Conservation (phyloP, 371 early-diverging fungal species). For the Actinomortierella wolfii region DNA sequence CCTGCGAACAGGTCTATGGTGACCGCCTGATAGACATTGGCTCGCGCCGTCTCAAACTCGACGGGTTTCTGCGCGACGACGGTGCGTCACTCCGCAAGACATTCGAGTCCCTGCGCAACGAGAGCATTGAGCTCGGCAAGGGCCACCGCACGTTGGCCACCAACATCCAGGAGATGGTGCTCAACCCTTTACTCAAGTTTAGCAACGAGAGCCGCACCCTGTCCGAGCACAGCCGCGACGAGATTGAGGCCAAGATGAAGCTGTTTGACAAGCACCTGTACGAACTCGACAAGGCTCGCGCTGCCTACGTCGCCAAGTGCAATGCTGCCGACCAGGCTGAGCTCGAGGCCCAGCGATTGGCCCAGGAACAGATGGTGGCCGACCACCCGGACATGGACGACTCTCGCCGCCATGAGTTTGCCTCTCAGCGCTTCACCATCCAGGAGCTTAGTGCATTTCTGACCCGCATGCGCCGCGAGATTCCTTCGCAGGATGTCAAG, state of each 20-base stretch:
- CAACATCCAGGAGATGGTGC: constrained; percentile 59
- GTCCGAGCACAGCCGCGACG: constrained; percentile 61
- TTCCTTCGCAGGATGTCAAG: constrained; percentile 66
- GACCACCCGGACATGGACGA: constrained; percentile 8
- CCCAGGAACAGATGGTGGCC: constrained; percentile 22
- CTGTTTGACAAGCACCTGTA: constrained; percentile 57
- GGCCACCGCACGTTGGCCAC: constrained; percentile 61
- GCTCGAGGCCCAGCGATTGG: constrained; percentile 31
- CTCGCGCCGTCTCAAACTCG: constrained; percentile 45
- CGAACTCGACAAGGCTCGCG: constrained; percentile 55
- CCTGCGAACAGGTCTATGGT: constrained; percentile 68
- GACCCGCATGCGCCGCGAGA: constrained; percentile 59
- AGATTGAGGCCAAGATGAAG: constrained; percentile 60
- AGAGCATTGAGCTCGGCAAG: constrained; percentile 60
- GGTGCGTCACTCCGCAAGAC: constrained; percentile 73
- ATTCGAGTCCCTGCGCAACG: constrained; percentile 63
- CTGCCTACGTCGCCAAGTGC: constrained; percentile 54
- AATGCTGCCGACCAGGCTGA: constrained; percentile 58
- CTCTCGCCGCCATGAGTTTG: constrained; percentile 31
- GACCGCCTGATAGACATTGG: constrained; percentile 60
- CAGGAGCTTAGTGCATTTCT: constrained; percentile 47
- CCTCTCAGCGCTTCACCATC: constrained; percentile 45
- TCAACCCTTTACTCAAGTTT: constrained; percentile 65
- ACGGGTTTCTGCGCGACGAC: constrained; percentile 75
- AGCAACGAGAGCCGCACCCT: constrained; percentile 60